Base-by-base conservation (phyloP, 208 protist species). In the Trypanosoma lewisi region DNA sequence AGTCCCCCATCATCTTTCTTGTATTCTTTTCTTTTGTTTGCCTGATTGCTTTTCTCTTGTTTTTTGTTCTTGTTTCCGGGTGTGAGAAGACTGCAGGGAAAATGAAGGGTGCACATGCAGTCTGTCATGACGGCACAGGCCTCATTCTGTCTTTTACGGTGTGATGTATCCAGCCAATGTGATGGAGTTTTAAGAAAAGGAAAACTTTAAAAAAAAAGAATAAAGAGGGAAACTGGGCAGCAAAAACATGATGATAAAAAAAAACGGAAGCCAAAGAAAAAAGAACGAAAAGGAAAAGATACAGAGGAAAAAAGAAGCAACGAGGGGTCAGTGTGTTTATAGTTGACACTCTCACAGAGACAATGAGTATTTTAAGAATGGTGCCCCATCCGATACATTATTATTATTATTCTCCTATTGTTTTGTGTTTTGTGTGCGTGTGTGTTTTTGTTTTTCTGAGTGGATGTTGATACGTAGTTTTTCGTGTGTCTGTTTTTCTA, bases 321-420 rank as follows among this genome's bases (percentile, higher is more conserved):
- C 8, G 39, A 44, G 2, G 8, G 11, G 19, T 4, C 3, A 17
- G 14, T 5, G 14, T 9, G 14, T n/a, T 3, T 17, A 44, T 17
- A 9, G 14, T 44, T 44, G 14, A 44, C 39, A 44, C 14, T 14
- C 14, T 44, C 39, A 44, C 39, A 44, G 4, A 44, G 39, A 44
- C 39, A 44, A 44, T 17, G 2, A 19, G 14, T 17, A 44, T 17
- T 17, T 44, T 17, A 17, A 9, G n/a, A 9, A n/a, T n/a, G 39
- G 39, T 44, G 39, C 39, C 19, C 39, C 12, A 17, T 19, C 25
- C n/a, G 19, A 28, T 12, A 25, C 19, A 51, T 12, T 4, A 37
- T 39, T 55, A 53, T 53, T 53, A 53, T 53, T 48, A 48, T 48
- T 48, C 6, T n/a, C n/a, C n/a, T n/a, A n/a, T n/a, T n/a, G n/a